Percentiles rank a stretch among this genome's conserved stretches.
Evolutionary conservation across 805 yeast species (phyloP).

Genomic region (Ogataea nitratoaversa): DNA sequence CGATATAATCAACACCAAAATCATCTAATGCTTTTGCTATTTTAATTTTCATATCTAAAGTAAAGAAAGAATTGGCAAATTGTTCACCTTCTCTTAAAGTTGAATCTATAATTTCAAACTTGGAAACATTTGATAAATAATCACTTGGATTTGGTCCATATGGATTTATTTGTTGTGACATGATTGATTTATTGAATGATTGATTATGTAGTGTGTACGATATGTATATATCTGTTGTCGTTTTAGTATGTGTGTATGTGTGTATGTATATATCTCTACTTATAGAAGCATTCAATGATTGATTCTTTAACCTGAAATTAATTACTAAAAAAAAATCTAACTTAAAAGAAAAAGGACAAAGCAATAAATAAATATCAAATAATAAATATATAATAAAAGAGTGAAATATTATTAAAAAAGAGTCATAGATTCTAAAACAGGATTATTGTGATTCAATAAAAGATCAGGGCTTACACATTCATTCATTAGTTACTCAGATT

Average conservation of each 20-base stretch:
- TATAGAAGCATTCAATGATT: too few relatives aligned
- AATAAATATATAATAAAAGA: too few relatives aligned
- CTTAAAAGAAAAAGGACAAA: too few relatives aligned
- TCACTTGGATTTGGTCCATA: conserved; percentile 59
- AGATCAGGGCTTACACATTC: too few relatives aligned
- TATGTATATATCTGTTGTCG: not conserved
- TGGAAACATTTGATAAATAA: conserved; percentile 49
- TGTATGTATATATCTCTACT: not conserved
- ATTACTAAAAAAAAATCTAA: too few relatives aligned
- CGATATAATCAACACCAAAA: conserved; percentile 59
- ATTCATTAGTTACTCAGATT: too few relatives aligned
- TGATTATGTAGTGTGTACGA: not conserved
- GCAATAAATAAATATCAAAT: too few relatives aligned
- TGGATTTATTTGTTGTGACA: conserved; percentile 37
- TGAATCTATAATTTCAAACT: conserved; percentile 52
- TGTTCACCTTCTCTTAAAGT: conserved; percentile 64
- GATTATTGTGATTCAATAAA: too few relatives aligned
- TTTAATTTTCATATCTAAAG: conserved; percentile 51
- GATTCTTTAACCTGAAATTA: too few relatives aligned
- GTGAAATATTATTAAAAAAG: too few relatives aligned
- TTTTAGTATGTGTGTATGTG: not conserved
- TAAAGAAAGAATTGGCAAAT: conserved; percentile 59
- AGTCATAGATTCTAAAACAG: too few relatives aligned
- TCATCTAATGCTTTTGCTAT: conserved; percentile 59
- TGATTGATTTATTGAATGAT: not conserved